Evolutionary conservation across 495 filamentous ascomycete species (phyloP), one percentile per base, ranked within the genome.

Genomic region (Penicillium alfredii): DNA sequence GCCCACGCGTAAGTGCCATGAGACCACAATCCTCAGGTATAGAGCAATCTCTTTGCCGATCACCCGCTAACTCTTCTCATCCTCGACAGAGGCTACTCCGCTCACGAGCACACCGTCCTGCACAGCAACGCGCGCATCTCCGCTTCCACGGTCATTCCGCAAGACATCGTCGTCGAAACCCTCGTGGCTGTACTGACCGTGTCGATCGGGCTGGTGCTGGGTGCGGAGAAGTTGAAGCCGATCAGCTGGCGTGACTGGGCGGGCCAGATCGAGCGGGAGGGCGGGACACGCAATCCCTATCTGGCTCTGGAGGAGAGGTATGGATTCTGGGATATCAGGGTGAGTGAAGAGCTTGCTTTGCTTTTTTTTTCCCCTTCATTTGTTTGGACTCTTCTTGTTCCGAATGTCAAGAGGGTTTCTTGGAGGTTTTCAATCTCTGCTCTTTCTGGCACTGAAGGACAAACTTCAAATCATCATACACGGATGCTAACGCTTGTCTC

Each of bases 181-280:
- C 64, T 86, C 28, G 55, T 81, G 6, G 72, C 78, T 17, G 74
- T 84, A 16, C 32, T 83, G 31, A 55, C 76, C 0, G 80, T 84
- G 38, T 87, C 82, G 40, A 52, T 77, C 24, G 86, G 84, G 21
- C 66, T 90, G 4, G 85, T 90, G 3, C 55, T 83, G 1, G 75
- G 77, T 10, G 78, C 81, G 0, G 77, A 79, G 19, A 74, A 80
- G 30, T 55, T 87, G 49, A 77, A 84, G 58, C 84, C 85, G 1
- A 81, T 90, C 40, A 79, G 78, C 58, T 88, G 84, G 83, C 75
- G 78, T 14, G 79, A 82, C 40, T 93, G 86, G 86, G 84, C 84
- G 16, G 84, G 85, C 30, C 75, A 85, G 61, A 79, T 87, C 42
- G 86, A 93, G 64, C 73, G 72, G 38, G 81, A 88, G 23, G 72